phyloP scores from a whole-genome alignment of 495 filamentous ascomycete genomes.

The Acidiella bohemica region DNA sequence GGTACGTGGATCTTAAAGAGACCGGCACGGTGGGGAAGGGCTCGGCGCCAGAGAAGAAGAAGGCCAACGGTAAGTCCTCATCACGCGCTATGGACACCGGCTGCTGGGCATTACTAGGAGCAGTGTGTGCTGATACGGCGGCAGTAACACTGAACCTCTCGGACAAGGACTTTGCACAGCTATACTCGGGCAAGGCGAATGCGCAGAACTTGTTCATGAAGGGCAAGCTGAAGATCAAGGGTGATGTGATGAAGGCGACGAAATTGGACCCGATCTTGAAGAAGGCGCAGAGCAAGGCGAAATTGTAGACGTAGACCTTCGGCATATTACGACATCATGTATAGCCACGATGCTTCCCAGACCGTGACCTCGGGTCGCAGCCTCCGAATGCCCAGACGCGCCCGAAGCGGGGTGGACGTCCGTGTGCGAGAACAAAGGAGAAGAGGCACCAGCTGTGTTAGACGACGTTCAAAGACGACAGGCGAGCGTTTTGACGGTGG shows the following conservation, averaged over 20 bases:
- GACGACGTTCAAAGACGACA: too few relatives aligned
- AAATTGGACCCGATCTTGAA: slow-evolving; percentile 90
- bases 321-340: too few relatives aligned
- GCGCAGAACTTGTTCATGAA: slow-evolving; percentile 93
- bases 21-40: slow-evolving; percentile 74
- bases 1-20: slow-evolving; percentile 92
- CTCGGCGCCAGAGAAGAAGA: slow-evolving; percentile 45
- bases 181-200: slow-evolving; percentile 80
- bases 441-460: too few relatives aligned
- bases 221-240: slow-evolving; percentile 95
- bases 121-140: slow-evolving; percentile 1
- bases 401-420: too few relatives aligned
- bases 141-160: slow-evolving; percentile 71
- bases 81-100: too few relatives aligned
- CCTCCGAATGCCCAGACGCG: too few relatives aligned
- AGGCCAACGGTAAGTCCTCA: slow-evolving; percentile 59
- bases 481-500: too few relatives aligned
- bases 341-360: too few relatives aligned
- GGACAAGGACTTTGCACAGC: slow-evolving; percentile 70
- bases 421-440: too few relatives aligned
- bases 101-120: too few relatives aligned
- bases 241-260: slow-evolving; percentile 97
- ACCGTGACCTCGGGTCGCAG: too few relatives aligned
- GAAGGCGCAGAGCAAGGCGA: slow-evolving; percentile 76
- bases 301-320: too few relatives aligned